These are phyloP conservation scores for Lepidium aucheri DNA, from an alignment of 345 rosid genomes.

Conservation along the genomic window DNA sequence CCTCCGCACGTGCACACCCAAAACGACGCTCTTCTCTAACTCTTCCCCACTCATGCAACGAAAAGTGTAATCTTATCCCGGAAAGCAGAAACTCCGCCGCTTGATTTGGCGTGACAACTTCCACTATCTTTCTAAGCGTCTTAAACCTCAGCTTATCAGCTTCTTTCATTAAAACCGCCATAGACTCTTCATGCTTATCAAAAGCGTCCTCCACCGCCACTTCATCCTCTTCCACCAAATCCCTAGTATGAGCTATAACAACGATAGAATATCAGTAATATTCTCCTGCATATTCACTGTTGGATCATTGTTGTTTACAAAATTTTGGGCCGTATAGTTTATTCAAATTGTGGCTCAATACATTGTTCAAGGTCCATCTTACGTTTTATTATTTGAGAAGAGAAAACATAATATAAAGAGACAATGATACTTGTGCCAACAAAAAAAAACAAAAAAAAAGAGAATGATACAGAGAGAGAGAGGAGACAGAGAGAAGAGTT, in stretches of 20 bases:
- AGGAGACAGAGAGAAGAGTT: too few relatives aligned
- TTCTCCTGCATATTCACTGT: slow-evolving; percentile 44
- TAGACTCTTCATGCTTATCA: slow-evolving; percentile 15
- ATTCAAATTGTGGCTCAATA: too few relatives aligned
- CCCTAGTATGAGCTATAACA: slow-evolving; percentile 3
- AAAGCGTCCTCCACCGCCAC: slow-evolving; percentile 20
- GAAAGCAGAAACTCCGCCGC: slow-evolving; percentile 38
- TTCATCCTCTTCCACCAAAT: not conserved
- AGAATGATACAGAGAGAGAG: too few relatives aligned
- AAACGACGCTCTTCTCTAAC: slow-evolving; percentile 24
- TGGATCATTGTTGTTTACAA: too few relatives aligned
- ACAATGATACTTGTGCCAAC: too few relatives aligned
- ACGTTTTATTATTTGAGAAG: too few relatives aligned
- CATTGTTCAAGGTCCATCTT: too few relatives aligned
- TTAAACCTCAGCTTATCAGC: slow-evolving; percentile 35
- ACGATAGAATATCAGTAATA: slow-evolving; percentile 32
- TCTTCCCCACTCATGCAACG: slow-evolving; percentile 37
- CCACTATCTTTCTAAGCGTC: slow-evolving; percentile 25
- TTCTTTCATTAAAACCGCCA: slow-evolving; percentile 24
- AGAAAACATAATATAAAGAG: too few relatives aligned
- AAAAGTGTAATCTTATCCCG: slow-evolving; percentile 33
- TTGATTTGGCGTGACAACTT: slow-evolving; percentile 30
- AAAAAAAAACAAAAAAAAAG: too few relatives aligned
- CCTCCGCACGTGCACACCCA: not conserved
- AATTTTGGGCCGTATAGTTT: too few relatives aligned